These are phyloP conservation scores for Mucor racemosus DNA, from an alignment of 371 early-diverging fungal species.

Conservation along the genomic window DNA sequence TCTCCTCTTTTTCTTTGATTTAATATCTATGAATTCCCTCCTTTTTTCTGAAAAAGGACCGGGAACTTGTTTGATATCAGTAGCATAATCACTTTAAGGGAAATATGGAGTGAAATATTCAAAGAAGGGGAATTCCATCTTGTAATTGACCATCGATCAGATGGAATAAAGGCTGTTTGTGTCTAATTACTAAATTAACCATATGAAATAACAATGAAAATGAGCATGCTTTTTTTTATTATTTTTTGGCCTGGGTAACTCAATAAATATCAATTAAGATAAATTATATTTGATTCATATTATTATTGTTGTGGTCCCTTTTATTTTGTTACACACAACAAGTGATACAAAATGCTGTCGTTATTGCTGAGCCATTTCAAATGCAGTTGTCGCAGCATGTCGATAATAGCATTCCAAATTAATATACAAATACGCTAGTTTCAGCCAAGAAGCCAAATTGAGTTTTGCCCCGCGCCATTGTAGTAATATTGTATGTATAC, in stretches of 20 bases:
- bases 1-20: neutral
- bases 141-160: neutral
- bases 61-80: neutral
- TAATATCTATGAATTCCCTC: neutral
- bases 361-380: neutral
- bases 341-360: neutral
- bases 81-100: neutral
- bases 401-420: neutral
- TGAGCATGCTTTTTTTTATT: neutral
- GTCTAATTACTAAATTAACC: neutral
- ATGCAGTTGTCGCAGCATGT: neutral
- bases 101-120: neutral
- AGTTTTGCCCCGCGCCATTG: no score
- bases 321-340: neutral
- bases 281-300: constrained; percentile 1
- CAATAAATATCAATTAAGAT: neutral
- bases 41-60: neutral
- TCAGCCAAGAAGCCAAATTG: neutral
- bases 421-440: neutral
- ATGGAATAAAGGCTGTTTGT: neutral
- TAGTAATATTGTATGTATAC: neutral
- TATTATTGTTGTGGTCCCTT: neutral
- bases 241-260: neutral
- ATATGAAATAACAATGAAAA: neutral
- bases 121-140: neutral